Evolutionary conservation across 768 basidiomycete species (phyloP), one percentile per base, ranked within the genome.

Genomic region (Amanita muscaria): DNA sequence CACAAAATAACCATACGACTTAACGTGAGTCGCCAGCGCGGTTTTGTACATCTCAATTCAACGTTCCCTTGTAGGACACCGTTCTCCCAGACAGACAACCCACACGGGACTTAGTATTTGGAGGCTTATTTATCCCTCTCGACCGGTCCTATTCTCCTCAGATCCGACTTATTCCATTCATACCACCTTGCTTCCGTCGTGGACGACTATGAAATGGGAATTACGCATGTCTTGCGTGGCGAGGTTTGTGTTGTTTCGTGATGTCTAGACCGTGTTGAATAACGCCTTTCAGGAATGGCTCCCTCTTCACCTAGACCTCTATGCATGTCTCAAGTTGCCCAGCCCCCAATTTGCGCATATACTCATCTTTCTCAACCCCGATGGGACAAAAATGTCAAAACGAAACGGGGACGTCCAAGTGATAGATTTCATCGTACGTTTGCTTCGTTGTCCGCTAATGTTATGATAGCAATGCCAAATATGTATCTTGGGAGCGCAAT

Each of bases 381-480:
- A n/a, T n/a, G n/a, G n/a, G n/a, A n/a, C n/a, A n/a, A n/a, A 99
- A 59, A 88, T 99, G 78, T 91, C 88, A 10, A 99, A 98, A 59
- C 76, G 96, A 10, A 82, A 85, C 29, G 92, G 89, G 4, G 89
- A 94, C 54, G 90, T 92, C 2, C 74, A 77, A 25, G 90, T 96
- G 5, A 66, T 80, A 27, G 84, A 90, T 51, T 98, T 89, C 57
- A 85, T 88, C 49, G 93, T 91, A 56, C 42, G 71, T 59, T 3
- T 18, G 6, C 32, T 18, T 39, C 33, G 5, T n/a, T n/a, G n/a
- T n/a, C n/a, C n/a, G n/a, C n/a, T n/a, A n/a, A n/a, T n/a, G n/a
- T n/a, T n/a, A n/a, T n/a, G n/a, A n/a, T n/a, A n/a, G n/a, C n/a
- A n/a, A n/a, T n/a, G n/a, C n/a, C n/a, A n/a, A n/a, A n/a, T n/a